Base-by-base conservation (phyloP, 345 rosid species). In the Melastoma malabathricum region DNA sequence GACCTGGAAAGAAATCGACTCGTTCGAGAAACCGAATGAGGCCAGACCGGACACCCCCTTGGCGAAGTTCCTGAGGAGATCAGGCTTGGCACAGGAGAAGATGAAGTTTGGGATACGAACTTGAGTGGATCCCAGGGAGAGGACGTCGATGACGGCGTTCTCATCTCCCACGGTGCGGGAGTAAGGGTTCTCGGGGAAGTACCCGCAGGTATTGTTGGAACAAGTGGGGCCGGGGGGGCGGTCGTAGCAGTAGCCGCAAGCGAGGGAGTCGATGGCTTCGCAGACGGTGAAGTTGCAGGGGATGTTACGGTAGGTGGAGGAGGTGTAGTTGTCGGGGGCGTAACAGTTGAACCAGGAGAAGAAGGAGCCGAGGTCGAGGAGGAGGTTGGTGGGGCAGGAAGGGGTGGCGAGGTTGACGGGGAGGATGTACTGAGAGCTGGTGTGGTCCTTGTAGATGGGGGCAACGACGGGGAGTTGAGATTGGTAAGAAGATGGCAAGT, bases 1-100 rank as follows among this genome's bases (percentile, higher is more conserved):
- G 47, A 68, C 38, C 63, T 68, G 68, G 20, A 48, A 63, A 38
- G 58, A 71, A 1, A 72, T 67, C 16, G 77, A 65, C 52, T 52
- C 47, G 16, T 59, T 53, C 39, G 64, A 58, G 50, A 48, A 13
- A 8, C 72, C 72, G 3, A 67, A 46, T 1, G 67, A 54, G 9
- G 57, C 60, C 3, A 57, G 47, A 34, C 67, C 67, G 6, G 53
- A 4, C 9, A 22, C 56, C 10, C 46, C 46, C 22, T 50, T 22
- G 0, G 64, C 46, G 18, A 67, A 56, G 13, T 66, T 57, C 1
- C 43, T 15, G 25, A 62, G 57, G 18, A 62, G 59, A 16, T 47
- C 46, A 0, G 54, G n/a, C 27, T 16, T 48, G 2, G 64, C 38
- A 14, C 64, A 54, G 14, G 69, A 65, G 56, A 59, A 59, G 46